phyloP scores from a whole-genome alignment of 768 basidiomycete genomes.

The Mycena polygramma region DNA sequence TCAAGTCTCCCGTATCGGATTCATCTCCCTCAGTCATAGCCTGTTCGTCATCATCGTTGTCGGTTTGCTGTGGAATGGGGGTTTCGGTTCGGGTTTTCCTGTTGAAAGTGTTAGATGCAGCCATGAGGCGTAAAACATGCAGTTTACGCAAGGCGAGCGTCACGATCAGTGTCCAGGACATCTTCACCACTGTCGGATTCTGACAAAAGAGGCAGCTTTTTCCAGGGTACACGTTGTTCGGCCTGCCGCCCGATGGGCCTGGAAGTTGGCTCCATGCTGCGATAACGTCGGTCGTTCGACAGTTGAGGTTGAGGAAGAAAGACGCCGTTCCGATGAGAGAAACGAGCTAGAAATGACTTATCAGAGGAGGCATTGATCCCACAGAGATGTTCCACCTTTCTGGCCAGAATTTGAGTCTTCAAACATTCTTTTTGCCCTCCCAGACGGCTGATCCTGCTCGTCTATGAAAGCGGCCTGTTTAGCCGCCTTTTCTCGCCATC shows the following conservation, averaged over 20 bases:
- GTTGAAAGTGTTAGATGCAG: slow-evolving; percentile 11
- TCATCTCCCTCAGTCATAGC: slow-evolving; percentile 79
- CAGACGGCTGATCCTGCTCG: slow-evolving; percentile 78
- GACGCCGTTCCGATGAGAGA: slow-evolving; percentile 61
- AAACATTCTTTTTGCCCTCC: slow-evolving; percentile 71
- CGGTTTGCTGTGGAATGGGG: slow-evolving; percentile 56
- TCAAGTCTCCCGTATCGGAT: slow-evolving; percentile 81
- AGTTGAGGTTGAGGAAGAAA: slow-evolving; percentile 59
- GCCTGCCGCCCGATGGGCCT: slow-evolving; percentile 17
- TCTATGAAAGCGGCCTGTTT: slow-evolving; percentile 76
- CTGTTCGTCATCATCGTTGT: slow-evolving; percentile 63
- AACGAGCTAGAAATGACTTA: slow-evolving; percentile 35
- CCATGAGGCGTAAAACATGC: not conserved
- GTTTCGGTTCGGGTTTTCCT: slow-evolving; percentile 68
- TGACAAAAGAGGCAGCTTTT: slow-evolving; percentile 52
- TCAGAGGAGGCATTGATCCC: not conserved
- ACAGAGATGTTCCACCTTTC: slow-evolving; percentile 17
- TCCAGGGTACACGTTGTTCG: slow-evolving; percentile 32
- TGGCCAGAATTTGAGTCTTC: slow-evolving; percentile 40
- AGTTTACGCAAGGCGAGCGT: slow-evolving; percentile 78
- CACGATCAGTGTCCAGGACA: slow-evolving; percentile 75
- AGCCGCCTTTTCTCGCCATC: slow-evolving; percentile 63
- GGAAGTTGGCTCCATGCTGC: slow-evolving; percentile 31
- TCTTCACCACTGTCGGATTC: slow-evolving; percentile 78
- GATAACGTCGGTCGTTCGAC: slow-evolving; percentile 36